Evolutionary conservation across 495 filamentous ascomycete species (phyloP), one percentile per base, ranked within the genome.

Genomic region (Tuber indicum): DNA sequence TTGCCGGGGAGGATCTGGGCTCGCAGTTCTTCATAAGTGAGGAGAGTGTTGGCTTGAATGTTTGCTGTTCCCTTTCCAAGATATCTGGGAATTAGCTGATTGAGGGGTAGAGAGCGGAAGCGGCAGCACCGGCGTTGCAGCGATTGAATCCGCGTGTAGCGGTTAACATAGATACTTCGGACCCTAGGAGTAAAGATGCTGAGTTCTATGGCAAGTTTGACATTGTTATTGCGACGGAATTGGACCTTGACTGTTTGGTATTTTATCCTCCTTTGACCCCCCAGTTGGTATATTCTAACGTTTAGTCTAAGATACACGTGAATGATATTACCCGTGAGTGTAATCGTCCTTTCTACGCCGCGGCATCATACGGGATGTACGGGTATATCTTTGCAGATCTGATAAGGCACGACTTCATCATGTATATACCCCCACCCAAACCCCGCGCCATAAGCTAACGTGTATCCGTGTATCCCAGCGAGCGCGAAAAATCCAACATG

Each of bases 341-440:
- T 74, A 87, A 89, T 76, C 88, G 89, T 58, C 90, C 92, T 39
- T 97, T 97, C 86, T 99, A 99, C 85, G 94, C 94, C 44, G 92
- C 93, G 32, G 91, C 89, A 70, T 89, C 91, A 17, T 94, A 97
- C 84, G 96, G 96, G 41, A 88, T 98, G 82, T 97, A 97, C 85
- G 96, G 96, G 44, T 99, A 92, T 83, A 91, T 97, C 73, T 99
- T 99, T 84, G 91, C 93, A 36, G 96, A 99, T 83, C 87, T 99
- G 19, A 92, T 96, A 81, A 87, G 88, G 70, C 96, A 98, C 83
- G 90, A 93, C 76, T 99, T 92, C 78, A 90, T 96, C 58, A 90
- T 82, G 79, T 78, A 81, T 47, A 23, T 21, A 32, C 41, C 49
- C 45, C 10, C 32, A 43, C 3, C 45, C 72, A 44, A 12, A 0